Evolutionary conservation across 768 basidiomycete genomes (phyloP).

Genomic region (Naganishia onofrii): DNA sequence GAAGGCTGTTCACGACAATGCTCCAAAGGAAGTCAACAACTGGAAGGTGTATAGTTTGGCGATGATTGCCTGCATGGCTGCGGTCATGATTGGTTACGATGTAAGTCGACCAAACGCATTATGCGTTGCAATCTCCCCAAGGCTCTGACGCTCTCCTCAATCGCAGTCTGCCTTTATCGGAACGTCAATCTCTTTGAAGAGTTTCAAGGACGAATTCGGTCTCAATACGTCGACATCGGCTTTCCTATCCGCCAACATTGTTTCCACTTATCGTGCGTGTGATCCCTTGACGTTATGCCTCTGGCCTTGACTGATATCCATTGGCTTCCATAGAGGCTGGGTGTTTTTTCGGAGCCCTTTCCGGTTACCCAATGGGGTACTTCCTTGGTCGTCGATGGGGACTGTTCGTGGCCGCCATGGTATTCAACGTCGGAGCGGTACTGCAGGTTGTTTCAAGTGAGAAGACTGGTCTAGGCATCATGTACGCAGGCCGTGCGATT

Average conservation of each 20-base stretch:
- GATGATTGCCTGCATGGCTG: constrained; percentile 53
- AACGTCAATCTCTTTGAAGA: constrained; percentile 53
- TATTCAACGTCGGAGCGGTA: constrained; percentile 56
- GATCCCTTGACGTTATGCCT: constrained; percentile 23
- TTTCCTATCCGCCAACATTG: constrained; percentile 55
- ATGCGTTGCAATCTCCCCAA: constrained; percentile 38
- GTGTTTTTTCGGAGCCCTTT: constrained; percentile 30
- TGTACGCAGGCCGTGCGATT: constrained; percentile 56
- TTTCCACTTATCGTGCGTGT: constrained; percentile 55
- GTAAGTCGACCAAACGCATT: constrained; percentile 34
- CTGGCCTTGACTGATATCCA: neutral
- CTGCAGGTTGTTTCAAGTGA: constrained; percentile 44
- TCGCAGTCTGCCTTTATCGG: constrained; percentile 56
- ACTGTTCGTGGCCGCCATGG: constrained; percentile 30
- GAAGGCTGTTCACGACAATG: constrained; percentile 10
- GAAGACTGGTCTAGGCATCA: constrained; percentile 40
- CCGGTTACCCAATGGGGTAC: constrained; percentile 29
- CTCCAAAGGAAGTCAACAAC: constrained; percentile 49
- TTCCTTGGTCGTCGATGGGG: constrained; percentile 32
- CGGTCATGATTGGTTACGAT: constrained; percentile 52
- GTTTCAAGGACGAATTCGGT: constrained; percentile 57
- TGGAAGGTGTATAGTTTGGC: constrained; percentile 54
- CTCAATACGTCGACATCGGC: constrained; percentile 37
- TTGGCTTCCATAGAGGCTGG: constrained; percentile 7
- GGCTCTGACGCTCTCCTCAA: neutral